Conservation (phyloP, 148 eudicot genomes). For the Drosera capensis region DNA sequence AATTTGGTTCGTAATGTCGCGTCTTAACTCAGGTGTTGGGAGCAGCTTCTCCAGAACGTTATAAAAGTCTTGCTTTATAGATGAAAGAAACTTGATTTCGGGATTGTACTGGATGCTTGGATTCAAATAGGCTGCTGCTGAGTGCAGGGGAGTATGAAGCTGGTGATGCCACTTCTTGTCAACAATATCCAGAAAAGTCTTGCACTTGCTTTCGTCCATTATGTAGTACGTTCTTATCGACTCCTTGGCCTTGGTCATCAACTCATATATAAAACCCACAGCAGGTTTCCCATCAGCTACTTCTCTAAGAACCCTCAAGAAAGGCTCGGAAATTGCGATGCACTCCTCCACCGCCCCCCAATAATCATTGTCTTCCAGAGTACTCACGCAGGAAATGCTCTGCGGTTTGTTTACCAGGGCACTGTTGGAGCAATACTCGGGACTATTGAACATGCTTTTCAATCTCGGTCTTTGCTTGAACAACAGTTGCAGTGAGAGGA, state of each 20-base stretch:
- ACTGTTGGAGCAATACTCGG: slow-evolving; percentile 47
- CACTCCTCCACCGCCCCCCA: slow-evolving; percentile 86
- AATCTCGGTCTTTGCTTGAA: slow-evolving; percentile 62
- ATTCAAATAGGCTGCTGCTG: slow-evolving; percentile 93
- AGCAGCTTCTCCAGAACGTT: slow-evolving; percentile 76
- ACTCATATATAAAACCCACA: slow-evolving; percentile 65
- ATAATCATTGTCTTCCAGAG: slow-evolving; percentile 72
- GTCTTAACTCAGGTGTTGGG: slow-evolving; percentile 76
- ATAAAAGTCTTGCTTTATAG: slow-evolving; percentile 74
- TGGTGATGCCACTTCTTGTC: slow-evolving; percentile 73
- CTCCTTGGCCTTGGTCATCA: slow-evolving; percentile 88
- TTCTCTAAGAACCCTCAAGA: slow-evolving; percentile 77
- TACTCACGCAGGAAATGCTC: slow-evolving; percentile 40
- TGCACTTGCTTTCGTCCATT: slow-evolving; percentile 93
- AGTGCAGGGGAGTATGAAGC: slow-evolving; percentile 80
- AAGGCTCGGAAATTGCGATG: slow-evolving; percentile 84
- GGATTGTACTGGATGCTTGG: slow-evolving; percentile 90
- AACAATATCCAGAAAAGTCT: slow-evolving; percentile 70
- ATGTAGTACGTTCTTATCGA: slow-evolving; percentile 87
- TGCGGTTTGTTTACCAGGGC: slow-evolving; percentile 54
- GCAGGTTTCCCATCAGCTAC: slow-evolving; percentile 75
- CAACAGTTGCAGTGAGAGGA: slow-evolving; percentile 65
- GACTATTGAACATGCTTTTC: slow-evolving; percentile 77
- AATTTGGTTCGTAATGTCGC: slow-evolving; percentile 75
- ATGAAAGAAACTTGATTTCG: slow-evolving; percentile 64